Base-by-base conservation (phyloP, 768 basidiomycete species). In the Cystobasidium ongulense region DNA sequence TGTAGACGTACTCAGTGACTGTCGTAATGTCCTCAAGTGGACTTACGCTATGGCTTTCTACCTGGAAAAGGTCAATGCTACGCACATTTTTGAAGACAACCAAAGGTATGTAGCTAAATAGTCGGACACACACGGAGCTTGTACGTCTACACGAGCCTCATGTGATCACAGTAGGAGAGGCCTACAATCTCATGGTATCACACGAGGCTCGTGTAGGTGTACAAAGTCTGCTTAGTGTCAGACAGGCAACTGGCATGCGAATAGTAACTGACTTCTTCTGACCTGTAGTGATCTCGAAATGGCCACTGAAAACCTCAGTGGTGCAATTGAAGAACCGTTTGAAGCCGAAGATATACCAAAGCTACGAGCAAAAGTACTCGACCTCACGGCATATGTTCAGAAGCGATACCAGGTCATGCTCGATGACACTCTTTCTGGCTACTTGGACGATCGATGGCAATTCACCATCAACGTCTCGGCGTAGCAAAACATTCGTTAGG, bases 31-130 rank as follows among this genome's bases (percentile, higher is more conserved):
- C 43, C 87, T 99, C 73, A 98, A 97, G 82, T 99, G 96, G 95
- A 97, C 95, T 15, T 99, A 99, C 78, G 90, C 92, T 1, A 97
- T 99, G 95, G 95, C 94, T 33, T 99, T 92, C 83, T 98, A 97
- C 80, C 86, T 99, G 33, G 88, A 87, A 46, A 88, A 86, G 79
- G 88, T 90, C 66, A 98, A 97, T 79, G 85, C 90, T 84, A 98
- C 97, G 83, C 90, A 92, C 79, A 82, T 98, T 57, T 98, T 92
- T 79, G 95, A 97, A 81, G 94, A 97, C 82, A 98, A 98, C 80
- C 96, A 99, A 82, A 1, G 50, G 61, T 8, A 23, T 33, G 46
- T 68, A 36, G 7, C 13, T 63, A 53, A 41, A 15, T 52, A 43
- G 35, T 15, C 18, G 29, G 25, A 1, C 21, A n/a, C 5, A 8